Percentiles rank a stretch among this genome's conserved stretches.
Conservation (phyloP, 495 filamentous ascomycete species). For the Emericellopsis terricola region DNA sequence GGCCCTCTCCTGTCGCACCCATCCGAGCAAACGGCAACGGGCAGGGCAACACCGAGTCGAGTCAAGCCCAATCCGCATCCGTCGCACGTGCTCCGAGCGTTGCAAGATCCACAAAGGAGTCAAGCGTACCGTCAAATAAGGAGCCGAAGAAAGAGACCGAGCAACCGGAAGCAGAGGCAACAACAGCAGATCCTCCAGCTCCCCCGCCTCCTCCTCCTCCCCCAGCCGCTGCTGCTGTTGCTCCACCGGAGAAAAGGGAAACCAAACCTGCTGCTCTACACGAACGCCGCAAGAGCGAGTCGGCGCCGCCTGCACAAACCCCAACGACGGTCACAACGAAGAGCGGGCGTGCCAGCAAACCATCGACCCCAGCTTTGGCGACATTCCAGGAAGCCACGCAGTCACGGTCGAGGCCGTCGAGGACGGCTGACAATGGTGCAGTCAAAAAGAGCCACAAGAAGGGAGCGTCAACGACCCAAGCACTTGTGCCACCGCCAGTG, state of each 20-base stretch:
- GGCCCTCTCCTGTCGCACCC: constrained; percentile 41
- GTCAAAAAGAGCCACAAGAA: constrained; percentile 59
- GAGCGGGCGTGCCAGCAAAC: constrained; percentile 43
- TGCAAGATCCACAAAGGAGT: constrained; percentile 18
- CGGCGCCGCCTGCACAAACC: constrained; percentile 12
- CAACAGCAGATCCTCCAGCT: neutral
- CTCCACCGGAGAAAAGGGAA: constrained; percentile 10
- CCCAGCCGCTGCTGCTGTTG: constrained; percentile 8
- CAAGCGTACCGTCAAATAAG: constrained; percentile 14
- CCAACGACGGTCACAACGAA: constrained; percentile 26
- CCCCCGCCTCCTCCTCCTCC: constrained; percentile 2
- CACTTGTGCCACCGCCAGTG: constrained; percentile 16
- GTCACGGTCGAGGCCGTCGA: constrained; percentile 13
- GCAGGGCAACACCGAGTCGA: constrained; percentile 17
- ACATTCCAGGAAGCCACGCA: constrained; percentile 29
- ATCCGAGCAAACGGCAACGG: constrained; percentile 24
- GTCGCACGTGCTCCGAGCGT: constrained; percentile 10
- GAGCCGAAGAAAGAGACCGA: constrained; percentile 11
- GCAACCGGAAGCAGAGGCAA: neutral
- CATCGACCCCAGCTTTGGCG: constrained; percentile 35
- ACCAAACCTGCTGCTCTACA: constrained; percentile 16
- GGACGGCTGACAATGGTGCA: constrained; percentile 9
- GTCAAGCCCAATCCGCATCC: constrained; percentile 3
- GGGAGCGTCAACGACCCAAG: constrained; percentile 25
- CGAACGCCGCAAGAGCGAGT: constrained; percentile 14